Percentiles rank a stretch among this genome's conserved stretches.
These are phyloP conservation scores for Geotrichum europaeum DNA, from an alignment of 1,139 yeast genomes.

Conservation along the genomic window DNA sequence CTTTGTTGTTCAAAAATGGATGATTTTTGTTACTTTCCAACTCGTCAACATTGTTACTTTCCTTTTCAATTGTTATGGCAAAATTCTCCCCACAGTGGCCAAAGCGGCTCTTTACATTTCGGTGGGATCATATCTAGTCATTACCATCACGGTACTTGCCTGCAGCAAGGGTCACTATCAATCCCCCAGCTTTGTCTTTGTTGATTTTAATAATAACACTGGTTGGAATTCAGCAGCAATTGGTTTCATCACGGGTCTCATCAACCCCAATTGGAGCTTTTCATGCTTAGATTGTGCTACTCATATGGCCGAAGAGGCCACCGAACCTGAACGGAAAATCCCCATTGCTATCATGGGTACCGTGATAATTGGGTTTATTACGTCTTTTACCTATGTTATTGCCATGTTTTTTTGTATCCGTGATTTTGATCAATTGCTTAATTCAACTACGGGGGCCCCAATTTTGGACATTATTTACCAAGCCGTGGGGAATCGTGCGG, in stretches of 20 bases:
- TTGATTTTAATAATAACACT: slow-evolving; percentile 45
- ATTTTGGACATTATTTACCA: slow-evolving; percentile 55
- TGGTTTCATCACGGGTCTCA: slow-evolving; percentile 54
- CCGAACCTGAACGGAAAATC: slow-evolving; percentile 46
- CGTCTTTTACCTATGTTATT: slow-evolving; percentile 48
- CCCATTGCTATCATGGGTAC: slow-evolving; percentile 55
- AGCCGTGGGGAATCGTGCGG: slow-evolving; percentile 47
- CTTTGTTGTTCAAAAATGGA: slow-evolving; percentile 43
- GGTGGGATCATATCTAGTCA: slow-evolving; percentile 42
- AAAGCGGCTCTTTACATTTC: slow-evolving; percentile 46
- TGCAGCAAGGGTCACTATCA: slow-evolving; percentile 47
- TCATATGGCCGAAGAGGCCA: slow-evolving; percentile 55
- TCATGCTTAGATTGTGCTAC: slow-evolving; percentile 57
- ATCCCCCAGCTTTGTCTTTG: slow-evolving; percentile 45
- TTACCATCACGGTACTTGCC: slow-evolving; percentile 45
- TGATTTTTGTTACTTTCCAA: slow-evolving; percentile 44
- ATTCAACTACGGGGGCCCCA: slow-evolving; percentile 49
- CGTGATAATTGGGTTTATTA: slow-evolving; percentile 51
- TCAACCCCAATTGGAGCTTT: slow-evolving; percentile 57
- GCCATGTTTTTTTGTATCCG: slow-evolving; percentile 54
- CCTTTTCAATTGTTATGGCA: slow-evolving; percentile 36
- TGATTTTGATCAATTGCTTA: slow-evolving; percentile 43
- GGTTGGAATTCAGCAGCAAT: slow-evolving; percentile 52
- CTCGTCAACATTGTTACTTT: slow-evolving; percentile 33
- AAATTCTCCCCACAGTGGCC: slow-evolving; percentile 38